Base-by-base conservation (phyloP, 1,284 basidiomycete genomes). In the Malassezia japonica region DNA sequence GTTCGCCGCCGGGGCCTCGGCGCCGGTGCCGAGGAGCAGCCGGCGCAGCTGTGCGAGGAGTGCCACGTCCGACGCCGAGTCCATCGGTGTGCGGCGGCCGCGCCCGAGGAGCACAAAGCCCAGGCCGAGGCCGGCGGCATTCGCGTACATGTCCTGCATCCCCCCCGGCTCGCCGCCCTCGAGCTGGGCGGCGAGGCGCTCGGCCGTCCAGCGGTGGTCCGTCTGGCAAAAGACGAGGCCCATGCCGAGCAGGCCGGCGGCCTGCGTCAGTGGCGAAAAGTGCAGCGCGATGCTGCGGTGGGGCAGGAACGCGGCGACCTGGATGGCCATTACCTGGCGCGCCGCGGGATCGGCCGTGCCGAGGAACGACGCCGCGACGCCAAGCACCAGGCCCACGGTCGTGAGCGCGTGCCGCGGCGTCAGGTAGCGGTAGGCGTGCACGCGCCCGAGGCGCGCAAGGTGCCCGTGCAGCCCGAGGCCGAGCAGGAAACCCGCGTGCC, bases 51-150 rank as follows among this genome's bases (percentile, higher is more conserved):
- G 54, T n/a, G 50, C 45, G n/a, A 63, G 24, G 28, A 70, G 57
- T n/a, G 55, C 50, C 12, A 54, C 56, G 38, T 70, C 67, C 2
- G 60, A 48, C 25, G 60, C 35, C 28, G 58, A 60, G 29, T 55
- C 51, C 66, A 69, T 64, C 6, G 57, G 53, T 8, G 59, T 55
- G 18, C 59, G 46, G 3, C 62, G 53, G 1, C 59, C 68, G 61
- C 83, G 84, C 6, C 87, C 90, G 5, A 98, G 80, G 84, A 95
- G 91, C 72, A 94, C 85, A 79, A 95, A 85, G 0, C 94, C 94
- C 66, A 94, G 94, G 0, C 86, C 83, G 36, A 95, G 79, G 4
- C 86, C 87, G 1, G 89, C 84, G 1, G 87, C 82, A 59, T 90
- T 83, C 0, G 89, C 86, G 70, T 96, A 98, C 0, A 89, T 84